Evolutionary conservation across 2,329 filamentous ascomycete genomes (phyloP).

Genomic region (Pezicula radicicola): DNA sequence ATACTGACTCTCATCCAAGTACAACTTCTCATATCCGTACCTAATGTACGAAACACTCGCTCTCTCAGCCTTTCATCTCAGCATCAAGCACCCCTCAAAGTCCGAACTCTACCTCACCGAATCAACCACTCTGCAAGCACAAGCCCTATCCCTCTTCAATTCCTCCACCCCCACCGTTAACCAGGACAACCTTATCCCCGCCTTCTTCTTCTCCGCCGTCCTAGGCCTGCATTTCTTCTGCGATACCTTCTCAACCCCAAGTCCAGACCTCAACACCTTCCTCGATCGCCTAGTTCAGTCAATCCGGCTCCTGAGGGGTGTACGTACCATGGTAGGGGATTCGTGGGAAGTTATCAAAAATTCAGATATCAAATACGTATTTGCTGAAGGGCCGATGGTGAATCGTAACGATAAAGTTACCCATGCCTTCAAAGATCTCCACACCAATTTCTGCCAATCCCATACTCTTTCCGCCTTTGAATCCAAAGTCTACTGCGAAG

Average conservation of each 20-base stretch:
- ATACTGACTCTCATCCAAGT: not conserved
- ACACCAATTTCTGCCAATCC: not conserved
- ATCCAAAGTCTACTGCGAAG: slow-evolving; percentile 2
- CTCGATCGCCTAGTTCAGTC: slow-evolving; percentile 25
- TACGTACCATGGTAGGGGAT: slow-evolving; percentile 17
- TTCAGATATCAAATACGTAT: slow-evolving; percentile 18
- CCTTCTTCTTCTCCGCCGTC: slow-evolving; percentile 27
- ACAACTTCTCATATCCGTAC: slow-evolving; percentile 21
- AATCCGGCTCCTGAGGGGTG: slow-evolving; percentile 23
- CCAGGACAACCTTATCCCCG: slow-evolving; percentile 17
- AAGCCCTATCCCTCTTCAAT: slow-evolving; percentile 27
- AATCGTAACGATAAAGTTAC: slow-evolving; percentile 7
- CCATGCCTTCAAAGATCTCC: no score
- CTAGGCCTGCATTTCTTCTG: slow-evolving; percentile 34
- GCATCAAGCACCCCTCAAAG: slow-evolving; percentile 17
- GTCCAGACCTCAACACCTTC: slow-evolving; percentile 26
- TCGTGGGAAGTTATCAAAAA: slow-evolving; percentile 20
- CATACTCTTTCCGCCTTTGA: not conserved
- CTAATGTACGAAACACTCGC: slow-evolving; percentile 31
- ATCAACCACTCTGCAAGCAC: slow-evolving; percentile 28
- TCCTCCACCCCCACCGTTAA: slow-evolving; percentile 15
- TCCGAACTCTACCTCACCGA: slow-evolving; percentile 25
- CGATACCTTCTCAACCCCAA: slow-evolving; percentile 29
- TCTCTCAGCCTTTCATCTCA: slow-evolving; percentile 30
- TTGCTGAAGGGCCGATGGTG: slow-evolving; percentile 1